Evolutionary conservation across 73 alveolate species (phyloP), one percentile per base, ranked within the genome.

Genomic region (Blepharisma stoltei): DNA sequence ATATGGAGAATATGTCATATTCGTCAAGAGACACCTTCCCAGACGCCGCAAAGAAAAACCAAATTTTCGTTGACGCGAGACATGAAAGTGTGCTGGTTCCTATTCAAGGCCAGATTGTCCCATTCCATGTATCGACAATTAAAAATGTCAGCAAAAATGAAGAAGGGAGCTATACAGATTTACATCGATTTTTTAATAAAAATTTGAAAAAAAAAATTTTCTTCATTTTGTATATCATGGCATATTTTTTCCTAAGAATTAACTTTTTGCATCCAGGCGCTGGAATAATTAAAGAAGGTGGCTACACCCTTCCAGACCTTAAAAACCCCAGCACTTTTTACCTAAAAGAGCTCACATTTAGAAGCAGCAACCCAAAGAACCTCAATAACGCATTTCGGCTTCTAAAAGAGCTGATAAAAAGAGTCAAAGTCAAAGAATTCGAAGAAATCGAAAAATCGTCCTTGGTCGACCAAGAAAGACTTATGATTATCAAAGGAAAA

Each of bases 101-200:
- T 18, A 81, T 90, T 41, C 82, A 82, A 67, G 70, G 76, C 60
- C 77, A 86, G 32, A 73, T 87, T 78, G 96, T 95, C 37, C 98
- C 98, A 45, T 92, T 92, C 82, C 99, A 95, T 71, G 91, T 90
- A 41, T 82, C 95, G 6, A 76, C 93, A 25, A 90, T 95, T 20
- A 95, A 95, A 88, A 92, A 85, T 79, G 87, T 92, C 6, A 86
- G 94, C 1, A 67, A 84, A 37, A 84, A 89, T 32, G 86, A 70
- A 65, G 99, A 94, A 83, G 97, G 94, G 49, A 70, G 82, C 47
- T 77, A 83, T 79, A 78, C 88, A n/a, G n/a, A n/a, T n/a, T n/a
- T n/a, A n/a, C n/a, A n/a, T n/a, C n/a, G n/a, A n/a, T n/a, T n/a
- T n/a, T n/a, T n/a, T n/a, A n/a, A n/a, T n/a, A n/a, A n/a, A n/a